Base-by-base conservation (phyloP, 129 eudicot genomes). In the Flaveria linearis region DNA sequence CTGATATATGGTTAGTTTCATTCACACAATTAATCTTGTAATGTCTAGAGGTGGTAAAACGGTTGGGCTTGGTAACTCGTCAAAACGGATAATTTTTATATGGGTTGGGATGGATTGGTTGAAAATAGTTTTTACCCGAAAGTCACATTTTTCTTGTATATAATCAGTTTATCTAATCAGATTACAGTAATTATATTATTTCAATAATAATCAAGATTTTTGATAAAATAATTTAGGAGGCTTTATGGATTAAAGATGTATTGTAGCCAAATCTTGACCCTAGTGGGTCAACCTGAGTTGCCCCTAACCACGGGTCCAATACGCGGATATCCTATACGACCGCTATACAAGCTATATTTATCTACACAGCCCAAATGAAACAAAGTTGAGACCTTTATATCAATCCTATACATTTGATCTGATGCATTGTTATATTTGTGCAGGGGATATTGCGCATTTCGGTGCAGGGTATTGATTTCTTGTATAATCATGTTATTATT, bases 381-480 rank as follows among this genome's bases (percentile, higher is more conserved):
- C 23, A 30, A 51, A 30, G 11, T 16, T 8, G 25, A 30, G 26
- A 71, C 63, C 22, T 17, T 22, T 46, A 77, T 47, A 47, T 22
- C 14, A 46, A 68, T 55, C 20, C 28, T 22, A 12, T 53, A n/a
- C 66, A 8, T 50, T 16, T 72, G 22, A 72, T 62, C 78, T 74
- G 58, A 71, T 78, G 64, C 49, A 39, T 16, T 67, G 46, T 68
- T 77, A 41, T 56, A 42, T 14, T 68, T 64, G 84, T 57, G 76
- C 95, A 91, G 97, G 97, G 76, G 88, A 87, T 65, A 23, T 91
- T 78, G 95, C 97, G 17, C 97, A 91, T 84, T 91, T 91, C 78
- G 97, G 97, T 30, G 97, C 97, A 49, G 97, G 97, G 97, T 91
- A 85, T 65, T 45, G 69, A 60, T 67, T 9, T 50, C 28, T 80